phyloP scores from a whole-genome alignment of 225 moss, liverwort and hornwort species.

The Ulota crispa region DNA sequence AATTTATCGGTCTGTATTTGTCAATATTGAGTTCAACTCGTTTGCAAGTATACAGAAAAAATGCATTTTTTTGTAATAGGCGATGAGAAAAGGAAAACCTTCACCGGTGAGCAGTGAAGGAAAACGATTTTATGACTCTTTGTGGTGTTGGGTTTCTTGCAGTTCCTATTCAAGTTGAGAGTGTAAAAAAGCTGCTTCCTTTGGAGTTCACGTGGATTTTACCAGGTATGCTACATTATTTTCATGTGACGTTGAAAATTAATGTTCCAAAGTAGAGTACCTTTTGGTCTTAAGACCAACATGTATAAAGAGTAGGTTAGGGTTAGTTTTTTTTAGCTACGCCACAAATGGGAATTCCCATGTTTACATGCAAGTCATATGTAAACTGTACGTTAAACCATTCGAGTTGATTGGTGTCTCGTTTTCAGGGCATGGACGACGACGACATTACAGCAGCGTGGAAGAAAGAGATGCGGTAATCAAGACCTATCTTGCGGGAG shows the following conservation, averaged over 20 bases:
- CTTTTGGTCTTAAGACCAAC: not conserved
- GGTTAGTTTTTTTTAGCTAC: not conserved
- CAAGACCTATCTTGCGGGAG: not conserved
- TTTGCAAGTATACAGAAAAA: not conserved
- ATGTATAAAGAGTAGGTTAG: not conserved
- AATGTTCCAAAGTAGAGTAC: not conserved
- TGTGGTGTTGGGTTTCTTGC: constrained; percentile 23
- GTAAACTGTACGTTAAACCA: not conserved
- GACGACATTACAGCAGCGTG: constrained; percentile 43
- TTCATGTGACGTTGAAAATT: not conserved
- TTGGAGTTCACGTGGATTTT: constrained; percentile 71
- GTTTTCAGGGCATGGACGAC: constrained; percentile 70
- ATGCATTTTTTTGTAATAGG: too few relatives aligned
- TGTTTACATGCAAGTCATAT: not conserved
- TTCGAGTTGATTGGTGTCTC: not conserved
- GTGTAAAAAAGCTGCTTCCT: constrained; percentile 35
- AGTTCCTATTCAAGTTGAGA: constrained; percentile 62
- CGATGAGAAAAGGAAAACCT: not conserved
- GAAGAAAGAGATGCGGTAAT: constrained; percentile 51
- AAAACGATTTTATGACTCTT: not conserved
- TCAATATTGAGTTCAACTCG: not conserved
- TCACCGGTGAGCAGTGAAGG: not conserved
- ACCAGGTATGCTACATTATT: constrained; percentile 52
- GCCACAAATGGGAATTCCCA: not conserved
- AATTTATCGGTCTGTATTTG: not conserved